Evolutionary conservation across 352 stramenopile genomes (phyloP).

Genomic region (Phytophthora niederhauseri): DNA sequence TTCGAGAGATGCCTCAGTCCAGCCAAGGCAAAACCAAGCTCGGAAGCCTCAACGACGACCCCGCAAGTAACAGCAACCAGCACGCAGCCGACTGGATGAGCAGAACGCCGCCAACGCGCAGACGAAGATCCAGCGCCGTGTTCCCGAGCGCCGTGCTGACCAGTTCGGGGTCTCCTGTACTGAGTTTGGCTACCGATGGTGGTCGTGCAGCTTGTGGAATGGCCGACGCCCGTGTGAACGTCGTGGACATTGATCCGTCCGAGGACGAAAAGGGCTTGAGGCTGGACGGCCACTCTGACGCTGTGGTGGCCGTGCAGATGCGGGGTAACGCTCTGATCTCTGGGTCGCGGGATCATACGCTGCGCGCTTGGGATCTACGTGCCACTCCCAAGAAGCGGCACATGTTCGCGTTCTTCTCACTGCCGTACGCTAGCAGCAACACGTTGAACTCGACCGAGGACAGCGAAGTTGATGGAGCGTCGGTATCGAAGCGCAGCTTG

Average conservation of each 20-base stretch:
- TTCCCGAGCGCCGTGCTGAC: conserved; percentile 33
- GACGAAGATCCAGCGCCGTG: conserved; percentile 30
- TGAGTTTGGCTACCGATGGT: conserved; percentile 57
- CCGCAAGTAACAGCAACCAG: conserved; percentile 13
- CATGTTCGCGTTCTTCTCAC: conserved; percentile 72
- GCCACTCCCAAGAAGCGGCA: conserved; percentile 60
- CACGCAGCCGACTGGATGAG: conserved; percentile 31
- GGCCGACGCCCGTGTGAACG: conserved; percentile 43
- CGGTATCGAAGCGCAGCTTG: conserved; percentile 66
- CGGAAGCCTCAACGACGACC: conserved; percentile 5
- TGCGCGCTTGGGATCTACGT: conserved; percentile 76
- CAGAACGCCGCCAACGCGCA: conserved; percentile 28
- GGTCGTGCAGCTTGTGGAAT: conserved; percentile 60
- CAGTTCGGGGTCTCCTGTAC: conserved; percentile 44
- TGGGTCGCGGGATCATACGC: conserved; percentile 69
- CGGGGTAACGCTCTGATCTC: conserved; percentile 71
- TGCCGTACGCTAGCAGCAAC: conserved; percentile 21
- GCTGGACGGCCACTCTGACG: conserved; percentile 65
- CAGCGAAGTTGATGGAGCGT: conserved; percentile 53
- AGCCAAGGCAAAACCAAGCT: conserved; percentile 8
- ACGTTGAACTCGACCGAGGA: conserved; percentile 22
- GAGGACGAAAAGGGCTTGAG: conserved; percentile 39
- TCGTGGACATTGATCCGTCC: conserved; percentile 45
- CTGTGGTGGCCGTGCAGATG: conserved; percentile 62
- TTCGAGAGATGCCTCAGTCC: conserved; percentile 42